Evolutionary conservation across 306 rosid species (phyloP), one percentile per base, ranked within the genome.

Genomic region (Trifolium fragiferum): DNA sequence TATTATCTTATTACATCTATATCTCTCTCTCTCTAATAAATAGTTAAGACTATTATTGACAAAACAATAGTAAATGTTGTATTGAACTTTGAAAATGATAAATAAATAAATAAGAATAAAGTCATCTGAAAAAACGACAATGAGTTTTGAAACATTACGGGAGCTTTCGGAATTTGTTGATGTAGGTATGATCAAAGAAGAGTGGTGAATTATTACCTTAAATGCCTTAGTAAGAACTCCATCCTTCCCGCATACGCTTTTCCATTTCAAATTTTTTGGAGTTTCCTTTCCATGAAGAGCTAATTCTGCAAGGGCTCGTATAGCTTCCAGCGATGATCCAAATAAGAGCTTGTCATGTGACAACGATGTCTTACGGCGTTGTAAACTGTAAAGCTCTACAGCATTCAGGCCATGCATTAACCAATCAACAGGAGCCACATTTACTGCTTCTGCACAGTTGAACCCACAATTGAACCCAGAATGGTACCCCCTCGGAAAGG

Each of bases 361-460:
- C 82, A 95, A 75, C 27, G 99, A 95, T 51, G 99, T 92, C 87
- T 88, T 95, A 62, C 92, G 95, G 43, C 83, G 19, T 80, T 95
- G 99, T 78, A 79, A 76, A 73, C 98, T 86, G 73, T 95, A 95
- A 53, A 95, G 92, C 72, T 95, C 98, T 5, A 95, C 93, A 10
- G 98, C 99, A 55, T 85, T 90, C 76, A 92, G 99, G 30, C 99
- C 99, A 87, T 95, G 95, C 78, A 58, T 70, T 80, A 95, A 85
- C 99, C 99, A 95, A 83, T 95, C 99, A 80, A 92, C 86, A 73
- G 99, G 99, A 33, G 99, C 99, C 75, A 90, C 98, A 68, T 95
- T 95, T 73, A 95, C 99, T 43, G 99, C 99, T 86, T 95, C 99
- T 2, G 99, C 99, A 75, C 99, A 95, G 84, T 95, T 95, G 81